A percentile compares a stretch with the other conserved stretches of the same genome.
Conservation (phyloP, 129 eudicot genomes). For the Logfia minima region DNA sequence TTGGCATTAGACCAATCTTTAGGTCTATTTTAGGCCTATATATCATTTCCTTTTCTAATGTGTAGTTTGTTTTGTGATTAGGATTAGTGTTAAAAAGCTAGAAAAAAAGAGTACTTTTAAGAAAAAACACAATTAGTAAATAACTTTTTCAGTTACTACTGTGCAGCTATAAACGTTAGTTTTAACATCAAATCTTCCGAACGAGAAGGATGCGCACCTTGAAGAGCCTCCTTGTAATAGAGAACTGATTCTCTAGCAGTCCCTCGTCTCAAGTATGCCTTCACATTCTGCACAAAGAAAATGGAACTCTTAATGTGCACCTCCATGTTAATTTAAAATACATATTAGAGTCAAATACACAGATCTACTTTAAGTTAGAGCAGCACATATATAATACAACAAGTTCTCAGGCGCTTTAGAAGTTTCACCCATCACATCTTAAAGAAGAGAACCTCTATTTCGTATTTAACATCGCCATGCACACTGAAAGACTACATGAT, state of each 20-base stretch:
- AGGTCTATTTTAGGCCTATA: not conserved
- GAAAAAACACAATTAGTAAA: too few species aligned
- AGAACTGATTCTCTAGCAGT: conserved; percentile 82
- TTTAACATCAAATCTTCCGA: not conserved
- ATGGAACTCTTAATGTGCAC: not conserved
- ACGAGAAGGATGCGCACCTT: conserved; percentile 49
- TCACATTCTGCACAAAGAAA: conserved; percentile 66
- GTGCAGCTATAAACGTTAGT: not conserved
- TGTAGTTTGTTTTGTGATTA: not conserved
- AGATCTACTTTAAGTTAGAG: not conserved
- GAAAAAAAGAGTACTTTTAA: not conserved
- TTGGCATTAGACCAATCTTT: not conserved
- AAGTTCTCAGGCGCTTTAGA: not conserved
- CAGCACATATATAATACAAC: not conserved
- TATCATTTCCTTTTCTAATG: not conserved
- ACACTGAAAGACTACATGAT: too few species aligned
- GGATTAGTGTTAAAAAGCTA: not conserved
- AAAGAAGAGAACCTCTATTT: not conserved
- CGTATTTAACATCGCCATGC: too few species aligned
- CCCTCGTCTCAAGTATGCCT: conserved; percentile 93
- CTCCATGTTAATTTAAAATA: not conserved
- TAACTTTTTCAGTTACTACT: not conserved
- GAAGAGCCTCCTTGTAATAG: conserved; percentile 72
- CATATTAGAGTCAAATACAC: not conserved
- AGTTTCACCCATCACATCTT: conserved; percentile 1